Evolutionary conservation across 75 land plant genomes (phyloP), one percentile per base, ranked within the genome.

Genomic region (Selaginella moellendorffii): DNA sequence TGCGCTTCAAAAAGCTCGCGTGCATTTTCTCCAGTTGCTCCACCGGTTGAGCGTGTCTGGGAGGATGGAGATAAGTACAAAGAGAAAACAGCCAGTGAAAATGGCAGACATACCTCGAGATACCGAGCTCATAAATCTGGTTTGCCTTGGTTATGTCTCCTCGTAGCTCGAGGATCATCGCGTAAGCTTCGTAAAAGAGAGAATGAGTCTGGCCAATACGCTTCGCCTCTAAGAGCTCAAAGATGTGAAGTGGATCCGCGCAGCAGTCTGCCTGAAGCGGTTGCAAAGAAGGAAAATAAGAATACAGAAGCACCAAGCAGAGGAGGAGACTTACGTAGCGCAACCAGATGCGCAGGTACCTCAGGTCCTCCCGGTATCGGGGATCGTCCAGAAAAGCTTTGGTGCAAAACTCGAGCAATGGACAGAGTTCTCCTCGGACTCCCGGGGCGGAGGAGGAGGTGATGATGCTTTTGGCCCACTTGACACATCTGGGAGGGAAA

Each of bases 21-120:
- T 80, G 69, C 65, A 77, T 76, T 51, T 70, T 69, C 70, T 80
- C 67, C 75, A 93, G 53, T 46, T 62, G 52, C 29, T 74, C 78
- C 28, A 85, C 29, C 0, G 98, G 98, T 64, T 85, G 75, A 0
- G 96, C 90, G 26, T 80, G 77, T 67, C 98, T 92, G 67, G 26
- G 27, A 23, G 23, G 27, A 68, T 23, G 2, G 20, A 14, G 52
- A 28, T 8, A 5, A 2, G 20, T 51, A 20, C 24, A 26, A 62
- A 10, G 28, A 62, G 17, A 17, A 26, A n/a, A n/a, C n/a, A n/a
- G n/a, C n/a, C n/a, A n/a, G n/a, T 62, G 2, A 26, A 26, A 62
- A 18, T 31, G 52, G 0, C 18, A 24, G 63, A 2, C 29, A 9
- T 31, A 87, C 97, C 93, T 85, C 9, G 79, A 76, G 28, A 91